Conservation (phyloP, 768 basidiomycete species). For the Podaxis rugospora region DNA sequence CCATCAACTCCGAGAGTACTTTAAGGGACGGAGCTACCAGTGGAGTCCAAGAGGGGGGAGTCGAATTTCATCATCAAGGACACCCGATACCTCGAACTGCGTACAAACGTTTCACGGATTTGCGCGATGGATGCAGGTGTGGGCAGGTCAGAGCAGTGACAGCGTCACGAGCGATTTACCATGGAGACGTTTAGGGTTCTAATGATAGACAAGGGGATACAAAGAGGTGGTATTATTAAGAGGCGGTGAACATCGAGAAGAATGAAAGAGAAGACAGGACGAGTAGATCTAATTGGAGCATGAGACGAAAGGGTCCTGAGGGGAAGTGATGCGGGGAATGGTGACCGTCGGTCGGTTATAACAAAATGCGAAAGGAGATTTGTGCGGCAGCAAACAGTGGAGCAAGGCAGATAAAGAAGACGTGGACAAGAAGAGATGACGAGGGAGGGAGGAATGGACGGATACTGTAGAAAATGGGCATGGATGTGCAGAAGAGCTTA, state of each 20-base stretch:
- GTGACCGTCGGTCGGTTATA: neutral
- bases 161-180: neutral
- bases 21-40: neutral
- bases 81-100: neutral
- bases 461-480: neutral
- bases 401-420: neutral
- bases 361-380: neutral
- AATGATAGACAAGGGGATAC: neutral
- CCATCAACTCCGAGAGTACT: neutral
- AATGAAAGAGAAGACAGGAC: neutral
- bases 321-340: neutral
- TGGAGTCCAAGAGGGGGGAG: neutral
- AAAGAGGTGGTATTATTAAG: too few relatives aligned
- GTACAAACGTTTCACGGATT: too few relatives aligned
- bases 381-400: neutral
- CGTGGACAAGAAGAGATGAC: neutral
- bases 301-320: neutral
- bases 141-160: neutral
- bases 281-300: neutral
- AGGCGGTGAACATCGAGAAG: too few relatives aligned
- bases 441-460: neutral
- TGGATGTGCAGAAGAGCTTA: slow-evolving; percentile 16
- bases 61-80: neutral
- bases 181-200: neutral
- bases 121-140: too few relatives aligned